Conservation (phyloP, 805 yeast species). For the Dipodascus geniculatus region DNA sequence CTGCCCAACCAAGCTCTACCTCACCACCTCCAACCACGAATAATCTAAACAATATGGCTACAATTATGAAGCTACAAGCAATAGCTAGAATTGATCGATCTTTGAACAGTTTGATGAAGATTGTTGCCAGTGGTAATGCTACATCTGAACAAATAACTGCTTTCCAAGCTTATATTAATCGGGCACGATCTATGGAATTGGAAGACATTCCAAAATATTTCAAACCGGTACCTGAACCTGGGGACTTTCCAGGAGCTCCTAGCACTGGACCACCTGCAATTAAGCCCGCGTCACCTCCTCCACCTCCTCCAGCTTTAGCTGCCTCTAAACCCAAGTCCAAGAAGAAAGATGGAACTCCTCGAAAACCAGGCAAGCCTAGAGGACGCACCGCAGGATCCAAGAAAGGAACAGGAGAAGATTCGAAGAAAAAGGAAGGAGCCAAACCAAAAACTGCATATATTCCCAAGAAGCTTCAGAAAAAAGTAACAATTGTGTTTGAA, state of each 20-base stretch:
- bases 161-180: constrained; percentile 70
- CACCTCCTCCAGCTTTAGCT: constrained; percentile 8
- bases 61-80: constrained; percentile 75
- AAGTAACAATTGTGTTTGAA: constrained; percentile 74
- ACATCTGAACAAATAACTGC: constrained; percentile 55
- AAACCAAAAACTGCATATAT: constrained; percentile 9
- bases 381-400: constrained; percentile 8
- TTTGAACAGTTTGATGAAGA: constrained; percentile 62
- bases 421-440: constrained; percentile 15
- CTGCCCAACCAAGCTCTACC: constrained; percentile 1
- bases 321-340: constrained; percentile 8
- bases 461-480: constrained; percentile 45
- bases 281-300: constrained; percentile 5
- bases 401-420: constrained; percentile 8
- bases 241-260: background rate
- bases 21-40: constrained; percentile 2
- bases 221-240: background rate
- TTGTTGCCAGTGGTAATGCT: constrained; percentile 78
- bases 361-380: constrained; percentile 3
- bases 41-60: constrained; percentile 41
- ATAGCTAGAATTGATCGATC: constrained; percentile 67
- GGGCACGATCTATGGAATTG: constrained; percentile 65
- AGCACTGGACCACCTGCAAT: constrained; percentile 6
- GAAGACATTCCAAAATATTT: constrained; percentile 14
- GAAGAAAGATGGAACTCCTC: constrained; percentile 6